Conservation (phyloP, 805 yeast genomes). For the Candida alai region DNA sequence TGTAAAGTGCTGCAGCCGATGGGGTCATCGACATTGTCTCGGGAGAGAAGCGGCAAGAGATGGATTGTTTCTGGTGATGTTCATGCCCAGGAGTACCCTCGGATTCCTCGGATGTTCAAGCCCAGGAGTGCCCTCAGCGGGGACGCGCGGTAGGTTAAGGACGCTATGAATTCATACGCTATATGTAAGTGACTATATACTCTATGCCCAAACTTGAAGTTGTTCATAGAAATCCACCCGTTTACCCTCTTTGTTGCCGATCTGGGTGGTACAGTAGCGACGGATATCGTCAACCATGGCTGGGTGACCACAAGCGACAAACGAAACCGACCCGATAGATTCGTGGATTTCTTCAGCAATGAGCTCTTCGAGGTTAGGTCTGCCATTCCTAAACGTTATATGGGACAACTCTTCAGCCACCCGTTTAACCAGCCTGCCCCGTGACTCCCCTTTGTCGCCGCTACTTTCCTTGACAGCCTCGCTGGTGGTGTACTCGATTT, state of each 20-base stretch:
- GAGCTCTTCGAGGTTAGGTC: slow-evolving; percentile 34
- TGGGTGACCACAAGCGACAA: slow-evolving; percentile 66
- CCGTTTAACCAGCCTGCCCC: slow-evolving; percentile 11
- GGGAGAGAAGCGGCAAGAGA: no score
- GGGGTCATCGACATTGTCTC: no score
- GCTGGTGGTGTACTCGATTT: no score
- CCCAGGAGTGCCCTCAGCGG: no score
- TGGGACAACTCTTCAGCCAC: slow-evolving; percentile 21
- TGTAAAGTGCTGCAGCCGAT: no score
- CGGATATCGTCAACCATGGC: slow-evolving; percentile 56
- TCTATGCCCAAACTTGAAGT: slow-evolving; percentile 61
- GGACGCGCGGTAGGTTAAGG: no score
- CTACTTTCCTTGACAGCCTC: no score
- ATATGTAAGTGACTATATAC: no score
- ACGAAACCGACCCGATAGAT: slow-evolving; percentile 42
- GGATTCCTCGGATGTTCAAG: no score
- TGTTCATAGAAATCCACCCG: slow-evolving; percentile 74
- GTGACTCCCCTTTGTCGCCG: background rate
- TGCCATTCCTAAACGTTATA: slow-evolving; percentile 38
- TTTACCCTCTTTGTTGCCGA: slow-evolving; percentile 32
- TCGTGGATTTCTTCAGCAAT: slow-evolving; percentile 21
- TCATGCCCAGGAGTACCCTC: no score
- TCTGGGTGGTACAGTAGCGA: slow-evolving; percentile 38
- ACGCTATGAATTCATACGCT: no score
- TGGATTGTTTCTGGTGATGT: no score